phyloP scores from a whole-genome alignment of 2,329 filamentous ascomycete species.

The Trichoderma sp. region DNA sequence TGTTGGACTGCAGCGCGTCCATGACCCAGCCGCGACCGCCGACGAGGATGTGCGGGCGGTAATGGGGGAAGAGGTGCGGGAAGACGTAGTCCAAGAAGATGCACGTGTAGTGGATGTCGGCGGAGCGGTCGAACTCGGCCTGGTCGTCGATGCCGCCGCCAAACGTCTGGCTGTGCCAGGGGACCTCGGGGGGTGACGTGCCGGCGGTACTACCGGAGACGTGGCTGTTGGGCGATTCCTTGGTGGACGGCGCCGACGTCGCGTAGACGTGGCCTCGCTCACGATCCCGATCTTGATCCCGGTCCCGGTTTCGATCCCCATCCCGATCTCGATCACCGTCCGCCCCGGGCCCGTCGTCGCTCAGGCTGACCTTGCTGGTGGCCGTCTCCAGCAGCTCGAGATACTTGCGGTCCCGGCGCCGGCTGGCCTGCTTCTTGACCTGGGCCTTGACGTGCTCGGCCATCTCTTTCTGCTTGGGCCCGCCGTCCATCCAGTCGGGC shows the following conservation, averaged over 20 bases:
- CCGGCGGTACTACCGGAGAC: slow-evolving; percentile 29
- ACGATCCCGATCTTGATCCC: not conserved
- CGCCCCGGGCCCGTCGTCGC: not conserved
- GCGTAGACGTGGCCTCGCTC: slow-evolving; percentile 19
- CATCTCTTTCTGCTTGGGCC: slow-evolving; percentile 52
- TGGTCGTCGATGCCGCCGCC: slow-evolving; percentile 33
- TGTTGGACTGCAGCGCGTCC: slow-evolving; percentile 58
- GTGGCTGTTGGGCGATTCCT: slow-evolving; percentile 28
- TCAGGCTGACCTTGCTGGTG: slow-evolving; percentile 35
- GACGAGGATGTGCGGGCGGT: slow-evolving; percentile 56
- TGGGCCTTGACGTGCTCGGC: slow-evolving; percentile 58
- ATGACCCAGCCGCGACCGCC: slow-evolving; percentile 65
- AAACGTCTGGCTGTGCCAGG: slow-evolving; percentile 40
- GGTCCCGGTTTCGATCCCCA: slow-evolving; percentile 7
- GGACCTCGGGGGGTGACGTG: slow-evolving; percentile 39
- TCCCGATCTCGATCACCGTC: slow-evolving; percentile 14
- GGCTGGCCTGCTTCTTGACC: slow-evolving; percentile 57
- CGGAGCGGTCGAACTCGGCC: slow-evolving; percentile 33
- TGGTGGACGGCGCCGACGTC: slow-evolving; percentile 24
- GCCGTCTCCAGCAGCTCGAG: slow-evolving; percentile 46
- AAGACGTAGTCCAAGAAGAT: slow-evolving; percentile 65
- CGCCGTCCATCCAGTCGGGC: slow-evolving; percentile 62
- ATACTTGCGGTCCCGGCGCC: slow-evolving; percentile 54
- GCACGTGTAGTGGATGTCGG: slow-evolving; percentile 53
- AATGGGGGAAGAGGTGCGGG: slow-evolving; percentile 65